Conservation (phyloP, 306 rosid genomes). For the Morella rubra region DNA sequence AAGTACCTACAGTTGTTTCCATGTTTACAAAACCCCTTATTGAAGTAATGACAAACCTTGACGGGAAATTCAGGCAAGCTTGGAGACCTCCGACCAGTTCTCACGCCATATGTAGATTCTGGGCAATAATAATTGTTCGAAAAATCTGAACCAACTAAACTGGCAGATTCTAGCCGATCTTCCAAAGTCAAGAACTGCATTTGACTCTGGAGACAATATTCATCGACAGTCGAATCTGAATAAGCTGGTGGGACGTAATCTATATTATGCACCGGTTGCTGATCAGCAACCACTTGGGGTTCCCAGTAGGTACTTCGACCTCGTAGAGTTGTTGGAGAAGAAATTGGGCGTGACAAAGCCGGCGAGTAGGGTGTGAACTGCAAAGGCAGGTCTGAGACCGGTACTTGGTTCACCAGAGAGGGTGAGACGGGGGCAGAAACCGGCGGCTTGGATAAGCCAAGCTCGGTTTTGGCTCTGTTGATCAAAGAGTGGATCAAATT, state of each 20-base stretch:
- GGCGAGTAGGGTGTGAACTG: conserved; percentile 28
- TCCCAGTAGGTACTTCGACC: conserved; percentile 32
- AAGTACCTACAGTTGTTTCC: conserved; percentile 47
- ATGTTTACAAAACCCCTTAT: conserved; percentile 51
- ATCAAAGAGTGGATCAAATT: conserved; percentile 34
- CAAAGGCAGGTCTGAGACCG: conserved; percentile 30
- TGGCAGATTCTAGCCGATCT: conserved; percentile 20
- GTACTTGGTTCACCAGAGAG: conserved; percentile 30
- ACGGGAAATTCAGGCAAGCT: conserved; percentile 44
- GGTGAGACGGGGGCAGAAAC: conserved; percentile 35
- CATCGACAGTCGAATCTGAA: conserved; percentile 26
- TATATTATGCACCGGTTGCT: conserved; percentile 22
- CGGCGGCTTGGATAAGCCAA: conserved; percentile 30
- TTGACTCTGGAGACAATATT: conserved; percentile 29
- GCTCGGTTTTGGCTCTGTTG: conserved; percentile 41
- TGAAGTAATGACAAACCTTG: conserved; percentile 46
- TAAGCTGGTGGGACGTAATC: conserved; percentile 31
- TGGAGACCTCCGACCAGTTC: conserved; percentile 39
- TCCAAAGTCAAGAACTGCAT: conserved; percentile 32
- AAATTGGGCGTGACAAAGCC: conserved; percentile 3
- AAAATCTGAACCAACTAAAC: conserved; percentile 29
- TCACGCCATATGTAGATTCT: conserved; percentile 35
- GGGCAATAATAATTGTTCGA: conserved; percentile 26
- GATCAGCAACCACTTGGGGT: conserved; percentile 30
- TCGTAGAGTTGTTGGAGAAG: conserved; percentile 30